Conservation (phyloP, 441 rosid genomes). For the Adansonia gregorii region DNA sequence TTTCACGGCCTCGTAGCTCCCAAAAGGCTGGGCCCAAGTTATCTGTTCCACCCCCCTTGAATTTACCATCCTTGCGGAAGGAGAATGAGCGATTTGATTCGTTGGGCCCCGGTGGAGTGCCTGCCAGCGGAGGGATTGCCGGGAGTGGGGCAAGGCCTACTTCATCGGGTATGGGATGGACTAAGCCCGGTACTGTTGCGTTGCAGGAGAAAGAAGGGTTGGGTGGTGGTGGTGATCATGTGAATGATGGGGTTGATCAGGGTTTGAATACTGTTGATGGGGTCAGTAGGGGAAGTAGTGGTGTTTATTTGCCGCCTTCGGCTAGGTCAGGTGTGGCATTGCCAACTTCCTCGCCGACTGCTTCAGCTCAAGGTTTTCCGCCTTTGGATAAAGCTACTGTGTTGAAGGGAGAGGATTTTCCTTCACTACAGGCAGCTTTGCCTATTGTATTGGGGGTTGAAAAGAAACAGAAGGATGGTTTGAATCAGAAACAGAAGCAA, state of each 20-base stretch:
- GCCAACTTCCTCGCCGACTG: slow-evolving; percentile 38
- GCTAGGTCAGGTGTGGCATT: slow-evolving; percentile 44
- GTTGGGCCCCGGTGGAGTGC: slow-evolving; percentile 58
- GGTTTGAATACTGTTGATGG: slow-evolving; percentile 46
- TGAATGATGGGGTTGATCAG: slow-evolving; percentile 44
- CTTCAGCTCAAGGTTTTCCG: slow-evolving; percentile 34
- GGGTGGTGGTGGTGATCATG: slow-evolving; percentile 33
- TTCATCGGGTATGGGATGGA: slow-evolving; percentile 90
- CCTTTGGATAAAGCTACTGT: slow-evolving; percentile 61
- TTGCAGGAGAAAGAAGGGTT: slow-evolving; percentile 62
- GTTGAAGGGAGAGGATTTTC: slow-evolving; percentile 94
- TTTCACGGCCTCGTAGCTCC: slow-evolving; percentile 88
- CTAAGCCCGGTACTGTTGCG: slow-evolving; percentile 61
- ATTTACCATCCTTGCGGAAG: slow-evolving; percentile 85
- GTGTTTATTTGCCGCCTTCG: slow-evolving; percentile 56
- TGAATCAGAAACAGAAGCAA: slow-evolving; percentile 71
- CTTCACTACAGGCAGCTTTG: slow-evolving; percentile 80
- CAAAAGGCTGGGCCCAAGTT: slow-evolving; percentile 90
- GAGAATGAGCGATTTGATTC: slow-evolving; percentile 89
- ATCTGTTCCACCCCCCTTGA: slow-evolving; percentile 99
- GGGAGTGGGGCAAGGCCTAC: slow-evolving; percentile 78
- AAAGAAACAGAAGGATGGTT: slow-evolving; percentile 77
- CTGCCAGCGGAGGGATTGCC: slow-evolving; percentile 64
- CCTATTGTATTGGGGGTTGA: slow-evolving; percentile 56
- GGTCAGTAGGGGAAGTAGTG: slow-evolving; percentile 45